Evolutionary conservation across 2,329 filamentous ascomycete species (phyloP).

Genomic region (Cordyceps cateniannulata): DNA sequence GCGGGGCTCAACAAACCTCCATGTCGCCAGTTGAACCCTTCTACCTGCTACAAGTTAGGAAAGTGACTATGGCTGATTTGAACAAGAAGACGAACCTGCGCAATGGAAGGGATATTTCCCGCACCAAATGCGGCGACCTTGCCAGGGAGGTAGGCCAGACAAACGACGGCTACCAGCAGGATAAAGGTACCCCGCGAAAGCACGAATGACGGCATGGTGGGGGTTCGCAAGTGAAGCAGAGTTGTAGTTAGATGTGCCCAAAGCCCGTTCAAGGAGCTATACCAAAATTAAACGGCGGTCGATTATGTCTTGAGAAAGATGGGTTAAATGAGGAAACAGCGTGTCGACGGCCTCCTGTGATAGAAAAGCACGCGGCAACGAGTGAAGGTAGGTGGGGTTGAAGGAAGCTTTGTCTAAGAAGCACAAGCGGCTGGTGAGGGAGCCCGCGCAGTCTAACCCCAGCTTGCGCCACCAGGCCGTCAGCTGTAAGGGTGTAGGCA

Average conservation of each 20-base stretch:
- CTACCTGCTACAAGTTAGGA: conserved; percentile 41
- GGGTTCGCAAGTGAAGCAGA: background rate
- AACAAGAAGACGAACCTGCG: conserved; percentile 28
- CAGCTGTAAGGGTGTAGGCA: no score
- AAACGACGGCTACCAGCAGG: conserved; percentile 41
- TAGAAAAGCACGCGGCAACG: background rate
- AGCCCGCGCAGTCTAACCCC: background rate
- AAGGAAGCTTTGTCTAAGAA: background rate
- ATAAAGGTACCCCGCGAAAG: conserved; percentile 44
- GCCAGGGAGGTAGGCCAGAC: conserved; percentile 51
- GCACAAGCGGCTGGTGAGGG: conserved; percentile 1
- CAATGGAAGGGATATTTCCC: conserved; percentile 64
- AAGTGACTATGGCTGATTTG: background rate
- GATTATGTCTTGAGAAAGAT: background rate
- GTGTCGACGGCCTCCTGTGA: background rate
- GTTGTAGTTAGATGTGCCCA: background rate
- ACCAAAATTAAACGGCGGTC: background rate
- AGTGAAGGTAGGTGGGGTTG: conserved; percentile 3
- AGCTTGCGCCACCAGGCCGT: background rate
- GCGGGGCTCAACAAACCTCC: conserved; percentile 39
- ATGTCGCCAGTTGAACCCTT: conserved; percentile 65
- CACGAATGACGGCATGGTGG: conserved; percentile 40
- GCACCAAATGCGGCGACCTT: conserved; percentile 59
- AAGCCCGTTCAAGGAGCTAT: background rate
- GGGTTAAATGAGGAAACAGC: background rate